A percentile compares a stretch with the other conserved stretches of the same genome.
Conservation (phyloP, 2,329 filamentous ascomycete genomes). For the Raffaelea ambrosiae region DNA sequence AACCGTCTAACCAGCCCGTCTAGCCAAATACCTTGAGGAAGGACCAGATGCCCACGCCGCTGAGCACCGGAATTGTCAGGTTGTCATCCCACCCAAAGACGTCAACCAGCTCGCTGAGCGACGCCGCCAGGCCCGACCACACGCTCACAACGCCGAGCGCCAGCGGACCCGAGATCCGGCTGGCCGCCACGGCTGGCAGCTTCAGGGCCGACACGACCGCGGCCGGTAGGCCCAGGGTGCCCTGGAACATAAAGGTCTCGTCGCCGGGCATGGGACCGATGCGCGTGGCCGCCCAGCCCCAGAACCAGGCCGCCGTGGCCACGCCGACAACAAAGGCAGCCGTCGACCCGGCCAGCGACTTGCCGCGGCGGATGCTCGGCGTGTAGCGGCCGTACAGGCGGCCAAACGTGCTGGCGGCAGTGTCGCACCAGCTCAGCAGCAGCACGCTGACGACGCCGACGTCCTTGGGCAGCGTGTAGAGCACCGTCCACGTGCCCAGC, state of each 20-base stretch:
- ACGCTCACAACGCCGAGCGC: slow-evolving; percentile 76
- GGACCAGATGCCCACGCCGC: slow-evolving; percentile 79
- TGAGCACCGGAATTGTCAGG: slow-evolving; percentile 88
- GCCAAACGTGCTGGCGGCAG: slow-evolving; percentile 89
- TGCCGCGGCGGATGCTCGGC: slow-evolving; percentile 72
- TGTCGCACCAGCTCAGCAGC: slow-evolving; percentile 95
- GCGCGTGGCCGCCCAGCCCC: slow-evolving; percentile 71
- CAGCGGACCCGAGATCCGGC: slow-evolving; percentile 57
- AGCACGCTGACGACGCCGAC: slow-evolving; percentile 82
- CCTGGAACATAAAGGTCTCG: slow-evolving; percentile 73
- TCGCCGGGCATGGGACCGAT: slow-evolving; percentile 61
- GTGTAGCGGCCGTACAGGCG: slow-evolving; percentile 85
- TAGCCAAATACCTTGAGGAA: slow-evolving; percentile 82
- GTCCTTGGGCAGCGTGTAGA: slow-evolving; percentile 87
- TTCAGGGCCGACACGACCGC: slow-evolving; percentile 51
- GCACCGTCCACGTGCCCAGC: slow-evolving; percentile 77
- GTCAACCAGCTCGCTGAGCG: slow-evolving; percentile 83
- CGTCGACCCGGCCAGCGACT: slow-evolving; percentile 81
- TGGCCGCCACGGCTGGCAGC: slow-evolving; percentile 42
- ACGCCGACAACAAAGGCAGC: slow-evolving; percentile 79
- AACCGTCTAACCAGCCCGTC: too few relatives aligned
- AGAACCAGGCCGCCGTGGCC: slow-evolving; percentile 77
- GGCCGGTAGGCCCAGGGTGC: slow-evolving; percentile 61
- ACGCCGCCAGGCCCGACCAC: slow-evolving; percentile 81
- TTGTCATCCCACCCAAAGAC: slow-evolving; percentile 96